Evolutionary conservation across 106 monocot species (phyloP).

Genomic region (Cymbidium sinense): DNA sequence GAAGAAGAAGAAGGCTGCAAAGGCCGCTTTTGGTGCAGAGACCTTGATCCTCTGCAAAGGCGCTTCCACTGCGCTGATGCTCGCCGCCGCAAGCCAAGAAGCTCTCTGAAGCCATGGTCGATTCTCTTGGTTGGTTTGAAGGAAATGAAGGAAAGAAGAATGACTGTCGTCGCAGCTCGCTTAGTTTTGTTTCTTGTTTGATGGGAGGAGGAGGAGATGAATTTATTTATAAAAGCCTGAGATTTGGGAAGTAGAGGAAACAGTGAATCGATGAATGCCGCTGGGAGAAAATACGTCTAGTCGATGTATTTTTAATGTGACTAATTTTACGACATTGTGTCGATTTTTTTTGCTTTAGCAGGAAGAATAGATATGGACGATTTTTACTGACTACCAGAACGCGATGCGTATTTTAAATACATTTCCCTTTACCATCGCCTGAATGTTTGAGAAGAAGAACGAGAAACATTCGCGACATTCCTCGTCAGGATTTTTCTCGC

Average conservation of each 20-base stretch:
- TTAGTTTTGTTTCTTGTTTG: neutral
- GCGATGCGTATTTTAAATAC: too few species aligned
- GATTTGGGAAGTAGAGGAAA: neutral
- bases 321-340: too few species aligned
- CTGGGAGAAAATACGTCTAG: too few species aligned
- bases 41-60: slow-evolving; percentile 36
- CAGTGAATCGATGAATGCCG: neutral
- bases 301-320: too few species aligned
- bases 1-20: neutral
- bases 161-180: neutral
- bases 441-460: too few species aligned
- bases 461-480: too few species aligned
- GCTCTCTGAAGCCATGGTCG: slow-evolving; percentile 1
- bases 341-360: too few species aligned
- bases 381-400: too few species aligned
- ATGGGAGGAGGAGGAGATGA: neutral
- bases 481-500: too few species aligned
- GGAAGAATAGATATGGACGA: too few species aligned
- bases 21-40: neutral
- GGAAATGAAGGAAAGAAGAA: neutral
- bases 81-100: slow-evolving; percentile 28
- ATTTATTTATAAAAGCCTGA: neutral
- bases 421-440: too few species aligned
- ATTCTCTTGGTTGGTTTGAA: neutral
- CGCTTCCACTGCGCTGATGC: slow-evolving; percentile 31